Evolutionary conservation across 352 stramenopile genomes (phyloP).

Genomic region (Phytopythium delawarense): DNA sequence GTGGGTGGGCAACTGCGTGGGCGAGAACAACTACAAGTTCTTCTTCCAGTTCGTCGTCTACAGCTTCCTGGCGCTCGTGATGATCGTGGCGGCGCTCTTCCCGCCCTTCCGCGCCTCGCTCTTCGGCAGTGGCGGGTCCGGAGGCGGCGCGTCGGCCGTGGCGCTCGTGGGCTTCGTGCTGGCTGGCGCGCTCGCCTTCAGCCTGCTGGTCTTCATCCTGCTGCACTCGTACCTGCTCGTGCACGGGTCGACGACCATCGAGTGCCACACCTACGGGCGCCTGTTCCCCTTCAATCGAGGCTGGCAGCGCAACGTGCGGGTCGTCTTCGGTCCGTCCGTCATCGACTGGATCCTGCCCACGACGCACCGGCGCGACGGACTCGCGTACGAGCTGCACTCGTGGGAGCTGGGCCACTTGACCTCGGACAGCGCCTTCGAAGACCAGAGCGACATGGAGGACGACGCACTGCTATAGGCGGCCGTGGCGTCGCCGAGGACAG

Average conservation of each 20-base stretch:
- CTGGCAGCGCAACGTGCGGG: conserved; percentile 47
- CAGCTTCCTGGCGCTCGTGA: conserved; percentile 54
- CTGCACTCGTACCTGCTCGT: conserved; percentile 72
- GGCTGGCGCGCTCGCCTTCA: conserved; percentile 58
- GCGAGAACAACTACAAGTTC: conserved; percentile 83
- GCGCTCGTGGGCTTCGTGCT: conserved; percentile 73
- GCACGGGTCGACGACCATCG: conserved; percentile 69
- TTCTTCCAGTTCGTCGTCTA: conserved; percentile 86
- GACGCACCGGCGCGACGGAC: conserved; percentile 10
- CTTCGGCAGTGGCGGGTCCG: neutral
- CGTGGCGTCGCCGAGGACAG: too few species aligned
- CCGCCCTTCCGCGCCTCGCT: conserved; percentile 36
- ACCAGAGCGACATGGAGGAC: conserved; percentile 47
- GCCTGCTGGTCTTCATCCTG: conserved; percentile 64
- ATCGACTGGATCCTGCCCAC: conserved; percentile 61
- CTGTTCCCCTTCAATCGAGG: conserved; percentile 63
- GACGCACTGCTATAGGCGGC: conserved; percentile 42
- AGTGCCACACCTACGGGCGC: conserved; percentile 71
- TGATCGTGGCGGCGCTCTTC: conserved; percentile 56
- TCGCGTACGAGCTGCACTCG: conserved; percentile 30
- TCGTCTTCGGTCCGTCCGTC: conserved; percentile 48
- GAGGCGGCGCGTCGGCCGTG: conserved; percentile 29
- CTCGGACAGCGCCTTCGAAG: conserved; percentile 37
- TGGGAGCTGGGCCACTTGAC: conserved; percentile 44
- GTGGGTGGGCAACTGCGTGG: conserved; percentile 90